phyloP scores from a whole-genome alignment of 2,329 filamentous ascomycete genomes.

The Botryotinia calthae region DNA sequence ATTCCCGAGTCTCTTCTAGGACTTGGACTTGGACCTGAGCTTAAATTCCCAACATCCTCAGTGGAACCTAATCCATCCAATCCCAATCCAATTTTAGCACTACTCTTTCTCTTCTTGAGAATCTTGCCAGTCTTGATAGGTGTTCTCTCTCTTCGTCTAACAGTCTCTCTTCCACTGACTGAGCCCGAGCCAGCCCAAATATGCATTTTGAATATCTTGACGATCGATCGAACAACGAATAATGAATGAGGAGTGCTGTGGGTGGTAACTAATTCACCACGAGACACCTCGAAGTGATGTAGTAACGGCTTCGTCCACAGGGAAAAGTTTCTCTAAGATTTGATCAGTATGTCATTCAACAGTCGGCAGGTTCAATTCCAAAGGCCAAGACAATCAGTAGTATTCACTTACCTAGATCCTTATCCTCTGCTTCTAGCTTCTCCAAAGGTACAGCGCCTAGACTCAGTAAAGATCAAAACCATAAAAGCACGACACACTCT shows the following conservation, averaged over 20 bases:
- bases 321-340: neutral
- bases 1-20: neutral
- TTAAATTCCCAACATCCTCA: neutral
- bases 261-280: neutral
- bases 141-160: neutral
- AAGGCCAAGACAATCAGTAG: neutral
- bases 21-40: neutral
- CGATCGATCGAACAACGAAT: neutral
- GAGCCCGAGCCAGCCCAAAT: constrained; percentile 13
- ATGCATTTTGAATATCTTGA: neutral
- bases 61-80: neutral
- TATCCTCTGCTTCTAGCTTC: neutral
- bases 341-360: neutral
- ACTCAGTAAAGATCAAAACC: neutral
- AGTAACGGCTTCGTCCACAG: too few species aligned
- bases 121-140: neutral
- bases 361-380: neutral
- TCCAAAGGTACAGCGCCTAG: neutral
- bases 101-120: neutral
- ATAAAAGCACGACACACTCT: neutral
- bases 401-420: neutral
- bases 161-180: neutral
- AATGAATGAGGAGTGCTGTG: neutral
- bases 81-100: neutral
- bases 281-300: neutral